Conservation (phyloP, 2,329 filamentous ascomycete species). For the Sclerotinia minor region DNA sequence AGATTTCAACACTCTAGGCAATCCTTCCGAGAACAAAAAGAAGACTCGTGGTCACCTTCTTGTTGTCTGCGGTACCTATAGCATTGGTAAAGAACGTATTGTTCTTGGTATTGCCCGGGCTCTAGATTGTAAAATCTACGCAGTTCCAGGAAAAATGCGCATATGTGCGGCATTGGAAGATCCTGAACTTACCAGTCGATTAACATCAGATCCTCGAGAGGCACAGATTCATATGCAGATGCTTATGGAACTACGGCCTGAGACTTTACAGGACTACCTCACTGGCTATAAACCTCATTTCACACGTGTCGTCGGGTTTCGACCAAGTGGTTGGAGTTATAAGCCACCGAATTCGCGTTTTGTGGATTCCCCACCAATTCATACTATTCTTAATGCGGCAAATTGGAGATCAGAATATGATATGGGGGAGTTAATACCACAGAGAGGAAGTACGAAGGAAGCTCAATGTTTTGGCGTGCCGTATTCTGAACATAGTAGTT, state of each 20-base stretch:
- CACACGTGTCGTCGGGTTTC: slow-evolving; percentile 82
- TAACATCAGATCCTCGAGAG: slow-evolving; percentile 77
- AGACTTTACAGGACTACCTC: slow-evolving; percentile 88
- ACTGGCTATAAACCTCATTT: slow-evolving; percentile 79
- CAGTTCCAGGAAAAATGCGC: slow-evolving; percentile 76
- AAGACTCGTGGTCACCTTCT: slow-evolving; percentile 67
- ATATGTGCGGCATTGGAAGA: slow-evolving; percentile 86
- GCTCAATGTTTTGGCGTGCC: slow-evolving; percentile 91
- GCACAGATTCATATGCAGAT: slow-evolving; percentile 98
- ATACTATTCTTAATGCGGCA: slow-evolving; percentile 60
- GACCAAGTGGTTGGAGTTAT: slow-evolving; percentile 94
- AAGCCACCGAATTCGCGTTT: slow-evolving; percentile 66
- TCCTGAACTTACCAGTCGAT: slow-evolving; percentile 70
- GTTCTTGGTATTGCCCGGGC: slow-evolving; percentile 90
- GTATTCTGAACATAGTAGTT: slow-evolving; percentile 94
- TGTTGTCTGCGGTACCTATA: slow-evolving; percentile 94
- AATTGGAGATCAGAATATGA: slow-evolving; percentile 74
- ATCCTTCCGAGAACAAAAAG: slow-evolving; percentile 22
- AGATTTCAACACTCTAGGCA: slow-evolving; percentile 34
- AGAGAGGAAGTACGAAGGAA: slow-evolving; percentile 79
- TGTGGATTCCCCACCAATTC: slow-evolving; percentile 62
- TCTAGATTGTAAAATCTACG: slow-evolving; percentile 84
- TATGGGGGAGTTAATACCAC: slow-evolving; percentile 71
- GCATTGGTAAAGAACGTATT: slow-evolving; percentile 95
- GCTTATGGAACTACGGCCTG: slow-evolving; percentile 87